Evolutionary conservation across 2,329 filamentous ascomycete species (phyloP).

Genomic region (Pseudogymnoascus sp.): DNA sequence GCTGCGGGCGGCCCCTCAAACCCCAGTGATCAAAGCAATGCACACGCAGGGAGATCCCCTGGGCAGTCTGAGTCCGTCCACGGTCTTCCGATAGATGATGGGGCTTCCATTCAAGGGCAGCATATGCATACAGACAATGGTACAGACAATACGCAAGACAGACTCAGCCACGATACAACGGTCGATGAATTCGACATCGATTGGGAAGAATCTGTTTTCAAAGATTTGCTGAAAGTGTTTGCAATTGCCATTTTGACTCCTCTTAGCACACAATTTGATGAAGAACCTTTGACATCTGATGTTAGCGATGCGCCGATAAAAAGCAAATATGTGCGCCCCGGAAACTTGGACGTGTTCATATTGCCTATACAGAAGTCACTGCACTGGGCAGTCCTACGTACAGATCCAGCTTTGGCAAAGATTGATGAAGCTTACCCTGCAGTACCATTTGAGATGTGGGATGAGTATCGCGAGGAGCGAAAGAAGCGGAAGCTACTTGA

Average conservation of each 20-base stretch:
- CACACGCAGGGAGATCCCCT: not conserved
- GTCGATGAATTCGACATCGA: constrained; percentile 7
- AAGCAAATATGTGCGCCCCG: constrained; percentile 33
- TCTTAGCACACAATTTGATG: not conserved
- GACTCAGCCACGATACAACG: not conserved
- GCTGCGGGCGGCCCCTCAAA: not conserved
- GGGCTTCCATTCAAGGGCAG: not conserved
- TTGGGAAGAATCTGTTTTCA: constrained; percentile 6
- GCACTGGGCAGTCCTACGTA: constrained; percentile 34
- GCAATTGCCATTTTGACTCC: not conserved
- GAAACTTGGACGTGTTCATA: constrained; percentile 37
- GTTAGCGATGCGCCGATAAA: not conserved
- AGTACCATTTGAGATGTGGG: constrained; percentile 21
- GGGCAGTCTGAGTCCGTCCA: not conserved
- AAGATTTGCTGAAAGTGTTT: not conserved
- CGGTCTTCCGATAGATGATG: not conserved
- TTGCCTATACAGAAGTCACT: constrained; percentile 34
- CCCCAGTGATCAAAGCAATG: not conserved
- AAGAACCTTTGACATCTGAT: not conserved
- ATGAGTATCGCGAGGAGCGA: not conserved
- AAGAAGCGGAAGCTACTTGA: not conserved
- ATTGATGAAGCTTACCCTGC: constrained; percentile 17
- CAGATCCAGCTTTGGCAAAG: constrained; percentile 38
- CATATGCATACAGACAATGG: not conserved
- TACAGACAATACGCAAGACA: not conserved